Evolutionary conservation across 208 protist species (phyloP), one percentile per base, ranked within the genome.

Genomic region (Trypanosoma conorhini): DNA sequence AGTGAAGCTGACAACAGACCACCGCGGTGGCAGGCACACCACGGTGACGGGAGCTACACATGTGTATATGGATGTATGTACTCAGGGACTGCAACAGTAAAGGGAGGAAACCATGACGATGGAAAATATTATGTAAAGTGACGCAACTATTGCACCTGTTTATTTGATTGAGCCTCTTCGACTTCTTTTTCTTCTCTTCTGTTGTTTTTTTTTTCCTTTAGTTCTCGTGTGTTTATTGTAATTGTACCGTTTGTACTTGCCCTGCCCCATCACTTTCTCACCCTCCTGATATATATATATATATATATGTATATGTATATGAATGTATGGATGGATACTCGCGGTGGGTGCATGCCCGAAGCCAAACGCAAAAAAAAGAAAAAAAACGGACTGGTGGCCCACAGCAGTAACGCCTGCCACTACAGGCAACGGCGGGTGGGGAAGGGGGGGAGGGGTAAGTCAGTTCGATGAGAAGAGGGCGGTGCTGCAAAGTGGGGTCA

Each of bases 141-240:
- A 26, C 28, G 38, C 17, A n/a, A 44, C 13, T 67, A 46, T 21
- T 26, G 50, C n/a, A 35, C 50, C 50, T 54, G 1, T 26, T 54
- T 54, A 2, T 24, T 54, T 54, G 1, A 12, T 54, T 54, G 9
- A 24, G 26, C 5, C 21, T 51, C 5, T n/a, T 51, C 5, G 13
- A 10, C 21, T 51, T 51, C 21, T 61, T 2, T 77, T 19, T 55
- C 33, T 66, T 51, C 30, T 60, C 54, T 69, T 51, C n/a, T 9
- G 7, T n/a, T 57, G 66, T 61, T 64, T 72, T 71, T 60, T 70
- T 65, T 70, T 83, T 65, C 63, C 62, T 46, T 69, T 51, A 3
- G 42, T 65, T 40, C 21, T 58, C 5, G 33, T 38, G 33, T 38
- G 33, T 7, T 38, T 12, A 3, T 19, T 19, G 42, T 12, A 1